These are phyloP conservation scores for Sugiyamaella pinicola DNA, from an alignment of 1,139 yeast genomes.

Conservation along the genomic window DNA sequence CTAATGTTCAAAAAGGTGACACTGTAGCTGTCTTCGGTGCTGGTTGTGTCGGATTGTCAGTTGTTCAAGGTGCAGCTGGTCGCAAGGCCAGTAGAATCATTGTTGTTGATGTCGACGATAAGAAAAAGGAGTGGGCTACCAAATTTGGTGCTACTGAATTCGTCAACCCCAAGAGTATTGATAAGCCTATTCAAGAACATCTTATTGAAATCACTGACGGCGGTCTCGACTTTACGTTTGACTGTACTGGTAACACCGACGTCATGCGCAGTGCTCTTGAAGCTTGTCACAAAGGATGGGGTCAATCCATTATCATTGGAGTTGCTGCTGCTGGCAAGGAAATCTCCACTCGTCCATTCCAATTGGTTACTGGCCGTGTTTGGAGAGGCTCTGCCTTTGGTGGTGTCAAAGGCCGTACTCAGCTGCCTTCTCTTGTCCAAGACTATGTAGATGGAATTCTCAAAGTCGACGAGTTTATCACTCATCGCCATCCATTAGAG, in stretches of 20 bases:
- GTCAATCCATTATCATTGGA: conserved; percentile 90
- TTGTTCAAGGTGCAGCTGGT: conserved; percentile 88
- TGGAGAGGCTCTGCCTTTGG: conserved; percentile 99
- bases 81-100: conserved; percentile 82
- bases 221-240: conserved; percentile 93
- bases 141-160: conserved; percentile 96
- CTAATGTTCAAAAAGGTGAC: conserved; percentile 88
- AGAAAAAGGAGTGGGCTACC: conserved; percentile 80
- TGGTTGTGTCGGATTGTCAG: conserved; percentile 95
- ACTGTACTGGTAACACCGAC: conserved; percentile 93
- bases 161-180: conserved; percentile 76
- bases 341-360: conserved; percentile 96
- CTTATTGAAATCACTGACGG: conserved; percentile 92
- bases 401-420: conserved; percentile 96
- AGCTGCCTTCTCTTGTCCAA: conserved; percentile 87
- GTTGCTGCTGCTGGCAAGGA: conserved; percentile 99
- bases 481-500: conserved; percentile 78
- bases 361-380: conserved; percentile 96
- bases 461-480: conserved; percentile 93
- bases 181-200: conserved; percentile 76
- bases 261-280: conserved; percentile 97
- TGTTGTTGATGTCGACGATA: conserved; percentile 83
- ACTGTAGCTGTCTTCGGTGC: conserved; percentile 96
- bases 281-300: conserved; percentile 99
- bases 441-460: conserved; percentile 80